phyloP scores from a whole-genome alignment of 495 filamentous ascomycete genomes.

The Xanthoparmelia taractica region DNA sequence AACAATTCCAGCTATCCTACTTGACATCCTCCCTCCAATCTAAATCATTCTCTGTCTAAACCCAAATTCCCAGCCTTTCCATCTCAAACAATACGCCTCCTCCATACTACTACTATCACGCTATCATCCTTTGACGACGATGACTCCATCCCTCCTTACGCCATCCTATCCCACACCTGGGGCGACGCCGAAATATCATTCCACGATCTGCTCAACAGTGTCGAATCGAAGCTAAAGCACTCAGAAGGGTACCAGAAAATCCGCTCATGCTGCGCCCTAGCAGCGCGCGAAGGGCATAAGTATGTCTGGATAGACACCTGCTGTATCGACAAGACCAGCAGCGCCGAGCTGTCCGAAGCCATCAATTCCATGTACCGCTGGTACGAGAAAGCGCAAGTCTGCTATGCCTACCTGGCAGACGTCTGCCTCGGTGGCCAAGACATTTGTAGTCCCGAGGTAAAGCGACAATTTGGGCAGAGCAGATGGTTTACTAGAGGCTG shows the following conservation, averaged over 20 bases:
- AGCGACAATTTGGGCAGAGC: conserved; percentile 10
- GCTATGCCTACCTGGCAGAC: conserved; percentile 34
- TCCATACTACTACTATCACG: conserved; percentile 25
- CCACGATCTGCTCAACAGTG: conserved; percentile 21
- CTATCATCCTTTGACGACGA: conserved; percentile 28
- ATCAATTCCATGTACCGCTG: conserved; percentile 45
- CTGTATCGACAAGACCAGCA: conserved; percentile 39
- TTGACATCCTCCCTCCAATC: no score
- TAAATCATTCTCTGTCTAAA: no score
- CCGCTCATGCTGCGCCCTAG: conserved; percentile 17
- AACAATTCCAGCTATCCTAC: no score
- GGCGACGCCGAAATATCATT: conserved; percentile 30
- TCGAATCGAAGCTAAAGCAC: not conserved
- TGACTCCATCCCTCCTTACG: conserved; percentile 31
- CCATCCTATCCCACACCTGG: conserved; percentile 37
- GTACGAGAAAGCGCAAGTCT: conserved; percentile 30
- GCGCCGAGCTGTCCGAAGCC: conserved; percentile 34
- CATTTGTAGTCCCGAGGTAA: not conserved
- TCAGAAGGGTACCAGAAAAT: conserved; percentile 28
- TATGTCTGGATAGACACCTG: conserved; percentile 30
- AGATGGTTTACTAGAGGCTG: conserved; percentile 38
- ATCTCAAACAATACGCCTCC: conserved; percentile 31
- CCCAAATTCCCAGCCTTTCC: no score
- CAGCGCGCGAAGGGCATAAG: conserved; percentile 13
- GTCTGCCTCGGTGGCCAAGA: not conserved